Base-by-base conservation (phyloP, 768 basidiomycete species). In the Collybia sordida region DNA sequence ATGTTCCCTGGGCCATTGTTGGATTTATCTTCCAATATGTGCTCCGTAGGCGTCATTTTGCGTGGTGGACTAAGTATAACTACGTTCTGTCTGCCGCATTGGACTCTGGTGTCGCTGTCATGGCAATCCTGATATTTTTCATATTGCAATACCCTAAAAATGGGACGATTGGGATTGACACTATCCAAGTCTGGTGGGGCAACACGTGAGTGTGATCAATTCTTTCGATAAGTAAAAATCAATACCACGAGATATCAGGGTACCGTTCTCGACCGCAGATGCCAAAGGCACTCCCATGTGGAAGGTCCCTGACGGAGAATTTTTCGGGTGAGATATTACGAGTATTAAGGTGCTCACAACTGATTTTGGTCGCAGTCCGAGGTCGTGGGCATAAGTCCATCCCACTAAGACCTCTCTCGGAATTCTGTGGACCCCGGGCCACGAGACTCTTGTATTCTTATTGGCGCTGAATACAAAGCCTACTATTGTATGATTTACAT, bases 11-110 rank as follows among this genome's bases (percentile, higher is more conserved):
- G 83, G 75, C 75, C 1, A 76, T 85, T 43, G 75, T 83, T 34
- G 83, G 82, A 11, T 85, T 83, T 64, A 70, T 83, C 49, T 86
- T 86, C 76, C 80, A 86, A 53, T 83, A 79, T 46, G 61, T 77
- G 48, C 74, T 86, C 56, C 75, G 85, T 25, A 70, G 80, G 42
- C 77, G 71, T 58, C 71, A 86, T 55, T 82, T 84, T 67, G 75
- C 80, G 1, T 85, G 83, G 83, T 85, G 83, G 83, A 70, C 73
- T n/a, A 85, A 86, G 65, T 80, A 80, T 66, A 80, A 80, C 60
- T 81, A 86, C 53, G 79, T 86, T n/a, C 64, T 87, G 21, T 86
- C 84, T 7, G 82, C 84, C 8, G 86, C 82, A 2, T 58, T 88
- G 56, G 85, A 86, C 55, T 77, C 85, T 7, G 85, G 86, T n/a